These are phyloP conservation scores for Beta macrorhiza DNA, from an alignment of 179 eudicot genomes.

Conservation along the genomic window DNA sequence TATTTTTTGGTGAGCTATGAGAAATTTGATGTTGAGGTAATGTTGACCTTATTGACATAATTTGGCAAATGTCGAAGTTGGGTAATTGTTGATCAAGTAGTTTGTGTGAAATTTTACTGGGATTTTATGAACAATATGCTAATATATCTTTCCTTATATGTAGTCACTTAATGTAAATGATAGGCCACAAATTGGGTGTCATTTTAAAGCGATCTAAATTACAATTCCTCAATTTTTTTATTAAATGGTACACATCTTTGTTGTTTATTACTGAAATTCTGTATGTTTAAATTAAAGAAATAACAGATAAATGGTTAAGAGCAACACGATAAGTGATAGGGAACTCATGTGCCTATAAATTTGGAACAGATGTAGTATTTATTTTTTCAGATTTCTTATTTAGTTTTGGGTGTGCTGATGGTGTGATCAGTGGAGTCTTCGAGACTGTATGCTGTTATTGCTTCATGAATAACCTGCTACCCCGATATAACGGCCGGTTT, in stretches of 20 bases:
- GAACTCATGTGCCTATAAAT: not conserved
- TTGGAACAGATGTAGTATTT: no score
- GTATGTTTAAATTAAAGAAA: not conserved
- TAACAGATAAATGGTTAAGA: not conserved
- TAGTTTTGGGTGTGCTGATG: slow-evolving; percentile 9
- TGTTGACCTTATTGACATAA: slow-evolving; percentile 2
- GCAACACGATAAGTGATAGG: no score
- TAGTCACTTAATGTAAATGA: not conserved
- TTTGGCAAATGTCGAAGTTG: not conserved
- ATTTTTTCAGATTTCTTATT: not conserved
- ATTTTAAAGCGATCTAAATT: not conserved
- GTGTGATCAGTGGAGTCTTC: slow-evolving; percentile 4
- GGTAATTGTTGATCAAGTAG: not conserved
- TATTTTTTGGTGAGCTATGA: not conserved
- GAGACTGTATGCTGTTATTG: not conserved
- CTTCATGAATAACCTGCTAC: not conserved
- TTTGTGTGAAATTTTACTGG: not conserved
- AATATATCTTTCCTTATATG: not conserved
- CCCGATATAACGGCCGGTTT: slow-evolving; percentile 8
- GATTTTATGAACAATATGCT: not conserved
- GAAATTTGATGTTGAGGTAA: not conserved
- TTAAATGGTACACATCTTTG: not conserved
- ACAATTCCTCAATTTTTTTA: not conserved
- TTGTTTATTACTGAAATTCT: not conserved
- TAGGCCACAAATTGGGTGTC: not conserved